Evolutionary conservation across 2,329 filamentous ascomycete species (phyloP).

Genomic region (Neocatenulostroma microsporum): DNA sequence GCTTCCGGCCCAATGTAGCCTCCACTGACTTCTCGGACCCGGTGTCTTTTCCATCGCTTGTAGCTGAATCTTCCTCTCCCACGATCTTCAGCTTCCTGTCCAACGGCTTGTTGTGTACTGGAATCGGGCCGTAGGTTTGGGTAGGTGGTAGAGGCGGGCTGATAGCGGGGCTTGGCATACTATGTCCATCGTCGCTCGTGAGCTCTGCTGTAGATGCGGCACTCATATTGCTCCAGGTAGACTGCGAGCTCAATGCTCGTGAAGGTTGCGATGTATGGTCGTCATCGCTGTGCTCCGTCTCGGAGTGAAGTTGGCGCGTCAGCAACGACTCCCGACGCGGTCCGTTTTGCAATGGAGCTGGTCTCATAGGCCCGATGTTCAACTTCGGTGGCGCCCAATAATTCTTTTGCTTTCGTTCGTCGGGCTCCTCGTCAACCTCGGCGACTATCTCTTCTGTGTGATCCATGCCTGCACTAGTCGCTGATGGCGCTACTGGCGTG

Average conservation of each 20-base stretch:
- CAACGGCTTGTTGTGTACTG: conserved; percentile 33
- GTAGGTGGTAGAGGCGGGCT: conserved; percentile 71
- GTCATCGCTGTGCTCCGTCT: conserved; percentile 39
- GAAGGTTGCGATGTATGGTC: conserved; percentile 24
- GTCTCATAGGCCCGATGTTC: conserved; percentile 39
- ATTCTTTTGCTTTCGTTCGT: conserved; percentile 40
- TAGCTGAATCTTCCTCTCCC: conserved; percentile 26
- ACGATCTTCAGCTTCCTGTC: conserved; percentile 31
- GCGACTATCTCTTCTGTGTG: conserved; percentile 55
- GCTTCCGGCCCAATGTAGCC: conserved; percentile 63
- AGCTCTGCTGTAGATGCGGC: conserved; percentile 78
- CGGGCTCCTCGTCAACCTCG: conserved; percentile 85
- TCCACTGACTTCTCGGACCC: conserved; percentile 51
- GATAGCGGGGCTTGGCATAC: conserved; percentile 74
- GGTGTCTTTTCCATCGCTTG: conserved; percentile 22
- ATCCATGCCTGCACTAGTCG: conserved; percentile 21
- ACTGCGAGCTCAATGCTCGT: conserved; percentile 48
- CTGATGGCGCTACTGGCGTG: conserved; percentile 10
- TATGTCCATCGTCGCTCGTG: conserved; percentile 73
- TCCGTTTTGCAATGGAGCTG: conserved; percentile 34
- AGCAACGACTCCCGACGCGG: conserved; percentile 70
- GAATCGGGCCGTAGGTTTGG: conserved; percentile 32
- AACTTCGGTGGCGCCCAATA: conserved; percentile 19
- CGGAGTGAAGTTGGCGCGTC: conserved; percentile 67
- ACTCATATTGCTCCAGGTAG: conserved; percentile 72